Percentiles rank a stretch among this genome's conserved stretches.
These are phyloP conservation scores for Lachnum nothofagi DNA, from an alignment of 2,329 filamentous ascomycete species.

Conservation along the genomic window DNA sequence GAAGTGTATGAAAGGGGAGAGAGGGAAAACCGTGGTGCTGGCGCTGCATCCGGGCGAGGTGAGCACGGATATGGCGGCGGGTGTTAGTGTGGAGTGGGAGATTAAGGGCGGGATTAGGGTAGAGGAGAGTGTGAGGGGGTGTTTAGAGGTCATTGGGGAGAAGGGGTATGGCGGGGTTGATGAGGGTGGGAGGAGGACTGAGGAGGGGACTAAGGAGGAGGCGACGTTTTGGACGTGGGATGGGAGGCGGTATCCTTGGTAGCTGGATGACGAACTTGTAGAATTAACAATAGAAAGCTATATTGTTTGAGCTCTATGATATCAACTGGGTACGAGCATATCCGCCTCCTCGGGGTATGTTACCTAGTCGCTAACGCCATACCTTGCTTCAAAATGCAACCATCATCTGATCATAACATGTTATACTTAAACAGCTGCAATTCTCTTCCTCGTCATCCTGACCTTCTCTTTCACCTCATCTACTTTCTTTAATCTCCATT, in stretches of 20 bases:
- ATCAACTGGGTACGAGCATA: background rate
- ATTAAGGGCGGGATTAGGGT: conserved; percentile 5
- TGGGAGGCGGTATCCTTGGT: conserved; percentile 22
- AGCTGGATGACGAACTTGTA: background rate
- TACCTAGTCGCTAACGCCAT: background rate
- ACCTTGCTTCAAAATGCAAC: background rate
- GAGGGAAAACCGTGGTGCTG: conserved; percentile 40
- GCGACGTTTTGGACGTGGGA: conserved; percentile 26
- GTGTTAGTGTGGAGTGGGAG: conserved; percentile 7
- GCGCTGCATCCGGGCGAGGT: conserved; percentile 56
- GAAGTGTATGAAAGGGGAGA: background rate
- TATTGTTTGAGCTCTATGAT: background rate
- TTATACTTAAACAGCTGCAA: conserved; percentile 5
- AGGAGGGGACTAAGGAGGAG: conserved; percentile 9
- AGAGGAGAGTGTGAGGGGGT: conserved; percentile 12
- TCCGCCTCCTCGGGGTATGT: background rate
- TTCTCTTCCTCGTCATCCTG: conserved; percentile 17
- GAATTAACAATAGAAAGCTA: background rate
- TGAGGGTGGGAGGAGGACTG: conserved; percentile 2
- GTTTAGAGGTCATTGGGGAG: conserved; percentile 18
- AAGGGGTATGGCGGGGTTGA: conserved; percentile 18
- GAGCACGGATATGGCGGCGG: conserved; percentile 22
- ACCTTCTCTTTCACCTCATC: conserved; percentile 43
- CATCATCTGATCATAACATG: background rate
- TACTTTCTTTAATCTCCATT: conserved; percentile 70